Evolutionary conservation across 805 yeast genomes (phyloP), one percentile per base, ranked within the genome.

Genomic region (Candida berthetii): DNA sequence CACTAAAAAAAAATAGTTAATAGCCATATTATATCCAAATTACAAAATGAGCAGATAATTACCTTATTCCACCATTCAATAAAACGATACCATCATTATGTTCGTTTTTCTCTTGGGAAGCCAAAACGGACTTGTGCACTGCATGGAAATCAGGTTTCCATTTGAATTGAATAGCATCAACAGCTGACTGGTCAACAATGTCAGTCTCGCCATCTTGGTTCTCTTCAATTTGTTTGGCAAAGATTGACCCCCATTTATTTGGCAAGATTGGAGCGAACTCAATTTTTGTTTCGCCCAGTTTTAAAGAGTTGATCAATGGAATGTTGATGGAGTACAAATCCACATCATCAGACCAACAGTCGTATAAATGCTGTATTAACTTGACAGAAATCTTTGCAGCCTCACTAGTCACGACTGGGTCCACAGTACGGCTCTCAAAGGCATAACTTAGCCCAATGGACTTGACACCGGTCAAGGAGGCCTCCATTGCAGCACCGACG

Each of bases 401-500:
- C 49, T 76, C 78, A 11, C 63, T 63, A 42, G 88, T 57, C 9
- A 76, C 62, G 15, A 63, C 61, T 32, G 69, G 65, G 43, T 74
- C 70, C n/a, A 81, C 80, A 22, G 67, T 60, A 31, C 72, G 69
- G 27, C 61, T 45, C 41, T 72, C 77, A 56, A 83, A 93, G n/a
- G 95, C 93, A 70, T 79, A 91, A 31, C 95, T 85, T 28, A 93
- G 54, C 2, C 96, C 97, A 47, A 93, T 72, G 5, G 96, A 68
- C 49, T 71, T 80, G 14, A 63, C 65, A 0, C 81, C 82, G 17
- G 72, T 58, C 34, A 90, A 76, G 2, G 84, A 85, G 2, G 90
- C 95, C 64, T 93, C 99, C 88, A 90, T 76, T 1, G 97, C 93
- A 3, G 96, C 98, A 20, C 99, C 99, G 15, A 93, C 82, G 2